A percentile compares a stretch with the other conserved stretches of the same genome.
Conservation (phyloP, 2,329 filamentous ascomycete genomes). For the Exophiala viscosa region DNA sequence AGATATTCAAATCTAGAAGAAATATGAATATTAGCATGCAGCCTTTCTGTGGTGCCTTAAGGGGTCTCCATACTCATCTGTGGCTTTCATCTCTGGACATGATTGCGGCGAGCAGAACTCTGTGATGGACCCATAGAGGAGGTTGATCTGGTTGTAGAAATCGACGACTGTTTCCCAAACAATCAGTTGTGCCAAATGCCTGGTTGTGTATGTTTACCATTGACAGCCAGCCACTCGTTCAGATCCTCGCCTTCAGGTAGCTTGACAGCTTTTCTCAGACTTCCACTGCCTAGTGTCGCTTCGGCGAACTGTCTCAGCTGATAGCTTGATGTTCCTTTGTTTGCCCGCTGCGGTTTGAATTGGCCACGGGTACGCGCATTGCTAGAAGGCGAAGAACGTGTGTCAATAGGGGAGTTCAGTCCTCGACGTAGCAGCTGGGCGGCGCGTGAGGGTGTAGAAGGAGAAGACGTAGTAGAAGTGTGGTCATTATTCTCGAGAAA, state of each 20-base stretch:
- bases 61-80: constrained; percentile 71
- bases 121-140: constrained; percentile 96
- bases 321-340: constrained; percentile 84
- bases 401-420: constrained; percentile 36
- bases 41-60: not conserved
- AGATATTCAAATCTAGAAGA: constrained; percentile 86
- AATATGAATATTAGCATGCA: not conserved
- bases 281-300: constrained; percentile 90
- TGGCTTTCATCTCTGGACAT: constrained; percentile 99
- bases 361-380: constrained; percentile 85
- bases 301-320: constrained; percentile 97
- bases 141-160: constrained; percentile 99
- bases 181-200: not conserved
- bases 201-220: constrained; percentile 56
- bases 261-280: constrained; percentile 92
- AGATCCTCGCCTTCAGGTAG: constrained; percentile 94
- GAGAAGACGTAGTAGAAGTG: constrained; percentile 8
- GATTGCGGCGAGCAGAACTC: constrained; percentile 97
- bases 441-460: constrained; percentile 28
- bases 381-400: constrained; percentile 54
- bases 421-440: constrained; percentile 33
- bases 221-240: constrained; percentile 97
- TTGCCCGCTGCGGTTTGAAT: constrained; percentile 80
- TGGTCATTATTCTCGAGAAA: constrained; percentile 25
- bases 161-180: constrained; percentile 72